Conservation (phyloP, 2,329 filamentous ascomycete species). For the Penicillium glabrum region DNA sequence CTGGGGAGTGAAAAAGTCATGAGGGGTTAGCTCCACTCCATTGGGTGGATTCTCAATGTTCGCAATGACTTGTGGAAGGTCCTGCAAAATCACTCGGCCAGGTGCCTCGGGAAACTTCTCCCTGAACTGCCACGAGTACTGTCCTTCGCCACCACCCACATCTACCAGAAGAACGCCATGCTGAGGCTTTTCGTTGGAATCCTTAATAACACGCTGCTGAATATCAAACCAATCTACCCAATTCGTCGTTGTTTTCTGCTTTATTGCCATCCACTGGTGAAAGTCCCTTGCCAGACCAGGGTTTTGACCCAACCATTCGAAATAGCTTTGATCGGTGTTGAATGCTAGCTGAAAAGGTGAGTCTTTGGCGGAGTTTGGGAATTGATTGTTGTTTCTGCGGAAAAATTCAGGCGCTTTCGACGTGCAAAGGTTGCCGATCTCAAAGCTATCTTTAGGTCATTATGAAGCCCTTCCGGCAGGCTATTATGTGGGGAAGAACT, state of each 20-base stretch:
- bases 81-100: not conserved
- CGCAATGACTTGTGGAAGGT: not conserved
- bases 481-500: not conserved
- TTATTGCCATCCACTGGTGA: not conserved
- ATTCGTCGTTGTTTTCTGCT: not conserved
- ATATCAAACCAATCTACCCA: not conserved
- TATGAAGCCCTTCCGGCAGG: not conserved
- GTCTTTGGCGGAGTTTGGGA: not conserved
- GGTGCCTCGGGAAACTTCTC: not conserved
- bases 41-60: not conserved
- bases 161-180: not conserved
- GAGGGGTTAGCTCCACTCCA: not conserved
- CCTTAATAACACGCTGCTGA: not conserved
- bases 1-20: constrained; percentile 24
- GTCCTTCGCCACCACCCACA: not conserved
- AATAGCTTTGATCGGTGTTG: not conserved
- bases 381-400: not conserved
- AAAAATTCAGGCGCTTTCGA: not conserved
- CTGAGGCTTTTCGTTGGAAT: not conserved
- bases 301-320: not conserved
- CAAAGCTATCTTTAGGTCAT: not conserved
- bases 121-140: not conserved
- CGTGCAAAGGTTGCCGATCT: not conserved
- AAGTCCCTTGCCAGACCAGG: not conserved
- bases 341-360: not conserved